Conservation (phyloP, 495 filamentous ascomycete species). For the Penicillium soppii region DNA sequence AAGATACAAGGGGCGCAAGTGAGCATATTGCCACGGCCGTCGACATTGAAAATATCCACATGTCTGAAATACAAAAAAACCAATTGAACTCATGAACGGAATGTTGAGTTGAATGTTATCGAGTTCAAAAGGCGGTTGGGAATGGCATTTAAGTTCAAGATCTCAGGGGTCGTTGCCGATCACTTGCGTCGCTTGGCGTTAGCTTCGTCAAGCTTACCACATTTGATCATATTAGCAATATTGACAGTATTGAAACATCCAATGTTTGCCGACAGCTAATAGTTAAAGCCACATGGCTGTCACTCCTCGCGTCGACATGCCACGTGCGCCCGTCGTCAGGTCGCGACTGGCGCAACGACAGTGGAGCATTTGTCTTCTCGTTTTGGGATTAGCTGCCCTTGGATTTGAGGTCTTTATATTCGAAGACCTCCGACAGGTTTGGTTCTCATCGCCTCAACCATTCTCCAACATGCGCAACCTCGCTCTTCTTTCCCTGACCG, state of each 20-base stretch:
- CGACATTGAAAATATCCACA: neutral
- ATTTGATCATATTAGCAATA: too few relatives aligned
- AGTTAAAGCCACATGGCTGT: neutral
- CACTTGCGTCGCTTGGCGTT: too few relatives aligned
- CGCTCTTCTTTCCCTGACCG: slow-evolving; percentile 7
- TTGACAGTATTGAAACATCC: too few relatives aligned
- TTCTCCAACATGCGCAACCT: slow-evolving; percentile 15
- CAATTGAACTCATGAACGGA: too few relatives aligned
- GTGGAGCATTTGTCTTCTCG: neutral
- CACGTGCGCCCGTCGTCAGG: slow-evolving; percentile 1
- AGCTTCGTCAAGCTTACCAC: too few relatives aligned
- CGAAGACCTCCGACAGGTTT: neutral
- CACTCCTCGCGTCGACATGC: neutral
- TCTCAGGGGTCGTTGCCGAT: too few relatives aligned
- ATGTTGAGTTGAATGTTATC: too few relatives aligned
- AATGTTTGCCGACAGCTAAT: neutral
- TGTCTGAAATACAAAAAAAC: neutral
- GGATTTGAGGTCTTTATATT: neutral
- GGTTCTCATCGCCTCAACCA: neutral
- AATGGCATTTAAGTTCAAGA: too few relatives aligned
- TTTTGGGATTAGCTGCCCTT: neutral
- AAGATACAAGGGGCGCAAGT: neutral
- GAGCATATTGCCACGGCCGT: slow-evolving; percentile 6
- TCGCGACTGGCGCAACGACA: slow-evolving; percentile 1
- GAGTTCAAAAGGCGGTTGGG: too few relatives aligned